phyloP scores from a whole-genome alignment of 768 basidiomycete genomes.

The Clathrus columnatus region DNA sequence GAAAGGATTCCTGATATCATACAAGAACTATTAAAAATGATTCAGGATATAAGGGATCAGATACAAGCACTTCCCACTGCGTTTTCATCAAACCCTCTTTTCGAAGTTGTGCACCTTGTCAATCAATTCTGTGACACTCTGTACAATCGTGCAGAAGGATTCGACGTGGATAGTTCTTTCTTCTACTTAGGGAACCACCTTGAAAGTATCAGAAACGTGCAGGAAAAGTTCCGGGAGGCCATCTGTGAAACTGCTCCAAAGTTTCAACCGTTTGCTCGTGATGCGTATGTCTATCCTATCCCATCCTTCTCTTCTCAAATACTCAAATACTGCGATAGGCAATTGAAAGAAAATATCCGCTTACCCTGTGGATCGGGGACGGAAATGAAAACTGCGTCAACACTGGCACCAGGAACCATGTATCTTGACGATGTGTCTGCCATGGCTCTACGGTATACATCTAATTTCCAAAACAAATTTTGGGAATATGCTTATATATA shows the following conservation, averaged over 20 bases:
- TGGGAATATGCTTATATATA: neutral
- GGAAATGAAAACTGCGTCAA: slow-evolving; percentile 5
- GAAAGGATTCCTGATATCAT: slow-evolving; percentile 57
- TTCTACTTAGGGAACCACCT: neutral
- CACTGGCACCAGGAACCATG: slow-evolving; percentile 20
- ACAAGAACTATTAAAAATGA: slow-evolving; percentile 42
- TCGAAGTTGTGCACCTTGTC: slow-evolving; percentile 44
- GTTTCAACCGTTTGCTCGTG: slow-evolving; percentile 42
- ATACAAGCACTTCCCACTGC: slow-evolving; percentile 35
- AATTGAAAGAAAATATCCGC: neutral
- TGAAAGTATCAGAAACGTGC: slow-evolving; percentile 40
- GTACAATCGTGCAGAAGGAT: slow-evolving; percentile 38
- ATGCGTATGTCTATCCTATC: neutral
- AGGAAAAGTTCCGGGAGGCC: slow-evolving; percentile 36
- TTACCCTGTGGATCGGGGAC: neutral
- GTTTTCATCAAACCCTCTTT: slow-evolving; percentile 46
- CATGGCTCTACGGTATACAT: slow-evolving; percentile 37
- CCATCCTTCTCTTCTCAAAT: neutral
- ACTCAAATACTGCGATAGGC: neutral
- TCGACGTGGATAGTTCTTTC: neutral
- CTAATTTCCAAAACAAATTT: neutral
- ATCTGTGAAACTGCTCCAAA: slow-evolving; percentile 48
- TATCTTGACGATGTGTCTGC: slow-evolving; percentile 46
- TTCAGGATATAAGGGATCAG: slow-evolving; percentile 30
- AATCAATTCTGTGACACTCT: slow-evolving; percentile 40